phyloP scores from a whole-genome alignment of 78 protist species.

The Dictyostelium discoideum region DNA sequence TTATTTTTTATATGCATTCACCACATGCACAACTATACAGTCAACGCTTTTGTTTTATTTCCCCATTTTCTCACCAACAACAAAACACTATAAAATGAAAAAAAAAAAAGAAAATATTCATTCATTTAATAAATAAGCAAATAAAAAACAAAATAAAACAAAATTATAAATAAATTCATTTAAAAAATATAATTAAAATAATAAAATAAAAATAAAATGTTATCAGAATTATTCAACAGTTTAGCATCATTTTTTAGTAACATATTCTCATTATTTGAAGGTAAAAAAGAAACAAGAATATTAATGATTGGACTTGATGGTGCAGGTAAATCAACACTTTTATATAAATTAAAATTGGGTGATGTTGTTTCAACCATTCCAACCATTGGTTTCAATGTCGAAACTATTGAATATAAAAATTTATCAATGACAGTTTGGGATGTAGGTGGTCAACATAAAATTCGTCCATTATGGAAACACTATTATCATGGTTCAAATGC shows the following conservation, averaged over 20 bases:
- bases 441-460: constrained; percentile 93
- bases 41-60: neutral
- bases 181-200: no score
- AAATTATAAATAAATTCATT: no score
- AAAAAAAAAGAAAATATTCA: neutral
- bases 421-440: no score
- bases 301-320: no score
- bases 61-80: neutral
- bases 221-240: neutral
- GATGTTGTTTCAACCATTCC: constrained; percentile 78
- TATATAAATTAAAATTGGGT: constrained; percentile 43
- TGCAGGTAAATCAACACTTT: no score
- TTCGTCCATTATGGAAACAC: constrained; percentile 92
- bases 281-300: no score
- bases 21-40: neutral
- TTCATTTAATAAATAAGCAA: neutral
- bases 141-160: neutral
- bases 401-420: no score
- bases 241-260: no score
- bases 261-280: no score
- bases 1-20: neutral
- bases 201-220: neutral
- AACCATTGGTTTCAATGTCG: constrained; percentile 81
- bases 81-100: neutral
- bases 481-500: constrained; percentile 79